These are phyloP conservation scores for Stephania yunnanensis DNA, from an alignment of 164 flowering plant species.

Conservation along the genomic window DNA sequence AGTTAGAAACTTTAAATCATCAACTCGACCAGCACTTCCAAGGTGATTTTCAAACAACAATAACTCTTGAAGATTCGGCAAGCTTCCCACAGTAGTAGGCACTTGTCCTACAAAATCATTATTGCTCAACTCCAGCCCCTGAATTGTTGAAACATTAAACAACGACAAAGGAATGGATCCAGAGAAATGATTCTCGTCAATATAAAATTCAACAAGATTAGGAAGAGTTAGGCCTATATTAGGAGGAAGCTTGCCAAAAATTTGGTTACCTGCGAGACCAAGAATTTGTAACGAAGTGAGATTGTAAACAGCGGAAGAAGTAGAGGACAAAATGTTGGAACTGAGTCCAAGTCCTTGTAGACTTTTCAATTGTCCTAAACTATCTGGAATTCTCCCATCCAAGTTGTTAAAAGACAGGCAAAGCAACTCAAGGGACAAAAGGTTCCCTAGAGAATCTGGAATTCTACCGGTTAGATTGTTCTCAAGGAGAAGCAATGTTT, in stretches of 20 bases:
- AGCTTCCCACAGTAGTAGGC: background rate
- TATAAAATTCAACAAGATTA: conserved; percentile 2
- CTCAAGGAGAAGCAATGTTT: background rate
- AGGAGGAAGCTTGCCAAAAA: conserved; percentile 22
- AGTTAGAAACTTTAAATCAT: conserved; percentile 4
- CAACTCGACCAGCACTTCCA: conserved; percentile 3
- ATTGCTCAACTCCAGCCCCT: background rate
- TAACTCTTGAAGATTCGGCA: background rate
- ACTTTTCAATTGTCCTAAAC: conserved; percentile 14
- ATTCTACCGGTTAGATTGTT: conserved; percentile 32
- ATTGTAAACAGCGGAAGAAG: conserved; percentile 31
- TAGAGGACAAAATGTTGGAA: conserved; percentile 19
- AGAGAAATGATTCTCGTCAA: conserved; percentile 3
- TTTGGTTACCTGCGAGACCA: conserved; percentile 11
- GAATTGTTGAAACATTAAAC: conserved; percentile 2
- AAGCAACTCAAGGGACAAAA: conserved; percentile 23
- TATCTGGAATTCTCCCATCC: conserved; percentile 25
- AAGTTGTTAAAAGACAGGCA: conserved; percentile 15
- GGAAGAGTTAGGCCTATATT: conserved; percentile 26
- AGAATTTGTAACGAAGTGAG: conserved; percentile 21
- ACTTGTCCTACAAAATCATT: background rate
- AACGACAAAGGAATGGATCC: conserved; percentile 6
- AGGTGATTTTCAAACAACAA: background rate
- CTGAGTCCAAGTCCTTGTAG: conserved; percentile 1
- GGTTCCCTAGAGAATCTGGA: conserved; percentile 35